Evolutionary conservation across 495 filamentous ascomycete species (phyloP).

Genomic region (Tuber calosporum): DNA sequence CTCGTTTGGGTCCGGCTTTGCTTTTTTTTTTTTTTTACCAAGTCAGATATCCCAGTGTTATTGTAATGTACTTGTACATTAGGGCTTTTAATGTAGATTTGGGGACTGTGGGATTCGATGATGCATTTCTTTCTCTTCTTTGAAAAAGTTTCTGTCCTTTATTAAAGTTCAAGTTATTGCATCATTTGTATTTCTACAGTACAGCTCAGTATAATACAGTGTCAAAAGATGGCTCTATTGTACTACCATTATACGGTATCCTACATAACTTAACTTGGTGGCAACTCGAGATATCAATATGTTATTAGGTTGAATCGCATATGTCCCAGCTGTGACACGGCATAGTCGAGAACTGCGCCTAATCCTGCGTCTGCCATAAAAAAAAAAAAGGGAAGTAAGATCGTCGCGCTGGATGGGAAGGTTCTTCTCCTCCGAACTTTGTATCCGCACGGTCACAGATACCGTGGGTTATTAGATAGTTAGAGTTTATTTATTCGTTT

Average conservation of each 20-base stretch:
- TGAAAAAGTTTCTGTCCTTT: neutral
- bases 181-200: neutral
- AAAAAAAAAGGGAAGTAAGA: neutral
- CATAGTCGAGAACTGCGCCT: neutral
- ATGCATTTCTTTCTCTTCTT: neutral
- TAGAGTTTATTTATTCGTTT: constrained; percentile 16
- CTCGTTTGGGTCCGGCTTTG: neutral
- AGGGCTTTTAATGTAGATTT: neutral
- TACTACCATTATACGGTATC: neutral
- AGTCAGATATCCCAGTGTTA: neutral
- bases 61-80: neutral
- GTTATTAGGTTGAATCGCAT: neutral
- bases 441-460: constrained; percentile 29
- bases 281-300: neutral
- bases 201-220: neutral
- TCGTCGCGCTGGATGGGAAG: neutral
- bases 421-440: constrained; percentile 27
- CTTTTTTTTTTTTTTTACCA: neutral
- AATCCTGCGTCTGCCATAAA: neutral
- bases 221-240: neutral
- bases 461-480: constrained; percentile 33
- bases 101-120: neutral
- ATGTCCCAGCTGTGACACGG: neutral
- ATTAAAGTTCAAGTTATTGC: neutral
- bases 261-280: neutral